phyloP scores from a whole-genome alignment of 345 rosid species.

The Pistacia atlantica region DNA sequence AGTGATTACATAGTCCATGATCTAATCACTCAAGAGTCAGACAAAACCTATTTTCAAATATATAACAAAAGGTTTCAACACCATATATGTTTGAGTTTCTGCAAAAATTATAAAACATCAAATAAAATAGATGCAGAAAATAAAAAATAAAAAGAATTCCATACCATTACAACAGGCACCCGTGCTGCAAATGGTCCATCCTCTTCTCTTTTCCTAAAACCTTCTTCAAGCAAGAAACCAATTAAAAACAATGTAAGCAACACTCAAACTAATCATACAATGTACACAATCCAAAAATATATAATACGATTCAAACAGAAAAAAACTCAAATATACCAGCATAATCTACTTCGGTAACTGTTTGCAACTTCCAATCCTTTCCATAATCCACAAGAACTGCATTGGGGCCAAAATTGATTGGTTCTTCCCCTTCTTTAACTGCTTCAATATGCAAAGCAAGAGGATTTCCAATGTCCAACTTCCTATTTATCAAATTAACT shows the following conservation, averaged over 20 bases:
- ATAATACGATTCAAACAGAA: neutral
- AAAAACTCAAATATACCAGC: constrained; percentile 30
- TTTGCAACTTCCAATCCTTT: constrained; percentile 63
- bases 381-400: constrained; percentile 69
- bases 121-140: neutral
- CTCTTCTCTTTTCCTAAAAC: constrained; percentile 25
- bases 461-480: constrained; percentile 44
- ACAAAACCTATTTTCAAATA: neutral
- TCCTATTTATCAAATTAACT: constrained; percentile 69
- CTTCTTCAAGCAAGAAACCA: constrained; percentile 24
- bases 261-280: neutral
- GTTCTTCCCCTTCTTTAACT: constrained; percentile 65
- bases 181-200: constrained; percentile 10
- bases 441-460: constrained; percentile 64
- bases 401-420: constrained; percentile 74
- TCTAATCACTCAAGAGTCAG: neutral
- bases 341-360: constrained; percentile 49
- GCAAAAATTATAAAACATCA: neutral
- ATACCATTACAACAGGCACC: constrained; percentile 30
- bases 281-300: neutral
- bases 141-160: neutral
- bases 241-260: constrained; percentile 3
- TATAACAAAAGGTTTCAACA: neutral
- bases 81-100: neutral
- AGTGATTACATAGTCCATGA: neutral